Evolutionary conservation across 257 asterid species (phyloP), one percentile per base, ranked within the genome.

Genomic region (Fraxinus anomala): DNA sequence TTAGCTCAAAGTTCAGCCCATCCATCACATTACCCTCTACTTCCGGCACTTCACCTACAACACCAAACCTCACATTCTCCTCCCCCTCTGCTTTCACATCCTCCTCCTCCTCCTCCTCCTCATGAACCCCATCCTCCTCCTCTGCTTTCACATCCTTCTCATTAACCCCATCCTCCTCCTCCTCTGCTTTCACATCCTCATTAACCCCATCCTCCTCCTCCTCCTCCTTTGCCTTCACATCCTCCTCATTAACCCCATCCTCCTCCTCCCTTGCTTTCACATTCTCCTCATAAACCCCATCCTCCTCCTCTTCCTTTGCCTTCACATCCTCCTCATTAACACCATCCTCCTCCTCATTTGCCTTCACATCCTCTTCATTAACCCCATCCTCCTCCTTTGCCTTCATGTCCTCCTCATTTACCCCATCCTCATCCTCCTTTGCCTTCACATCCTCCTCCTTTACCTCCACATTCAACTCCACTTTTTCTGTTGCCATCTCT

Each of bases 1-100:
- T 88, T 76, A 95, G 88, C 85, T 91, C 91, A 44, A 94, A 79
- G 84, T 86, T 93, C 7, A 87, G 91, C 51, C 89, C 93, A 66
- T 49, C 88, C 34, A 82, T 44, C 1, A 67, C 51, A 70, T 40
- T 31, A 40, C 39, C 82, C 68, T 76, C 76, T 73, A 68, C 75
- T 72, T 75, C 68, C 47, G 6, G 83, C 65, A 42, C 79, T 61
- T 77, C 80, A 51, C 30, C 59, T 10, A 51, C 49, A 68, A 44
- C 66, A 36, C 67, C 77, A 17, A 33, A 51, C 72, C 17, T 71
- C 42, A 42, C 68, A 69, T 49, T 49, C 28, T 47, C 86, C 31
- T 37, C 42, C 42, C 8, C 42, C 40, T 37, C 71, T 54, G n/a
- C 61, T 70, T 83, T 81, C 42, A 42, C 59, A 69, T 49, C 33